Evolutionary conservation across 139 green algal species (phyloP), one percentile per base, ranked within the genome.

Genomic region (Chlamydomonas incerta): DNA sequence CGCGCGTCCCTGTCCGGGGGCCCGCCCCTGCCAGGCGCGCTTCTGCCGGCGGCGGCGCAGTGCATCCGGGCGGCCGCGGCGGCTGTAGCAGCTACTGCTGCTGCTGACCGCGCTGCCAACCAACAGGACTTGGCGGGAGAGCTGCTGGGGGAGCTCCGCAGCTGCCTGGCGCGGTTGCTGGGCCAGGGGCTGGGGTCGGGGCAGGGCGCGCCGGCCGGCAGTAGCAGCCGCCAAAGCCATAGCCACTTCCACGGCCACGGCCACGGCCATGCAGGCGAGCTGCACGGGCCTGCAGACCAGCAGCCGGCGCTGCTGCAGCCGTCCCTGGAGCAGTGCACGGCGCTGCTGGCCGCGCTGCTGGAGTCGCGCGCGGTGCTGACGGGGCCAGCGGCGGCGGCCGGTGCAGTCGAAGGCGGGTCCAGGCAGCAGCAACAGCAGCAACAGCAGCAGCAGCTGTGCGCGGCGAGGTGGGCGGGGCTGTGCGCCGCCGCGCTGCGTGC

Each of bases 391-490:
- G n/a, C n/a, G n/a, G 50, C 29, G 29, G 47, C 47, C 50, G 20
- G 6, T 6, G 50, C 47, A 6, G 41, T 28, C 46, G 11, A 33
- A 20, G 37, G 23, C 26, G 21, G 13, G 37, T 0, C 35, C 31
- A 35, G 0, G n/a, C 20, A 10, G 58, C 62, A 1, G 62, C 29
- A 35, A 17, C 8, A 52, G 37, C 41, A 13, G 31, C 17, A n/a
- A 57, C 57, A 34, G 62, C 35, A 18, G 62, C 35, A 50, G 62
- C 26, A 20, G 37, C 1, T 31, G 23, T 14, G 50, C 5, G 46
- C 46, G 18, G 47, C 72, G 28, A 50, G 41, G 21, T 88, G 72
- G 83, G 46, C 69, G 6, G 23, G 20, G 47, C 73, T 88, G 47
- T 73, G 46, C 50, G 52, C 35, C 3, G 31, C 33, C 11, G 62